phyloP scores from a whole-genome alignment of 257 asterid genomes.

The Cordia subcordata region DNA sequence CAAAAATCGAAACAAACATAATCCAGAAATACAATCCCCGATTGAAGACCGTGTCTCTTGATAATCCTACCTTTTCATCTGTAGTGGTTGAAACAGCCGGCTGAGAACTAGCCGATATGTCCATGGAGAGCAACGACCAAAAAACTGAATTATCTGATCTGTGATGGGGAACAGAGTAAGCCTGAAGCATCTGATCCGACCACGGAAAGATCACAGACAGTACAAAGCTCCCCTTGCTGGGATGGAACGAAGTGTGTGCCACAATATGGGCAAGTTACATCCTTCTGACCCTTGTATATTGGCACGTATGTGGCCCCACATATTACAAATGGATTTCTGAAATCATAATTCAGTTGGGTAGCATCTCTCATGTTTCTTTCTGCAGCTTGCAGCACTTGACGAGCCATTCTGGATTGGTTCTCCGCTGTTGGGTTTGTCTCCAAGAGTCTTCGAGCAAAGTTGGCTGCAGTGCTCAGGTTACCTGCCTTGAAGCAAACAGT shows the following conservation, averaged over 20 bases:
- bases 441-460: conserved; percentile 58
- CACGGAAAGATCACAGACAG: conserved; percentile 56
- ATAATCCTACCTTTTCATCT: conserved; percentile 21
- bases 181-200: conserved; percentile 66
- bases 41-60: conserved; percentile 6
- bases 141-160: conserved; percentile 31
- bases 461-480: conserved; percentile 54
- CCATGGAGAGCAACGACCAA: conserved; percentile 5
- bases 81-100: conserved; percentile 6
- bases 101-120: not conserved
- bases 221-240: conserved; percentile 55
- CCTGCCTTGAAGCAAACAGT: conserved; percentile 48
- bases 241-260: conserved; percentile 41
- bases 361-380: conserved; percentile 59
- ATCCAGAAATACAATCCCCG: conserved; percentile 22
- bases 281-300: conserved; percentile 57
- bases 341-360: conserved; percentile 53
- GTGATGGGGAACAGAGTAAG: conserved; percentile 56
- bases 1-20: conserved; percentile 12
- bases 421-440: conserved; percentile 58
- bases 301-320: conserved; percentile 70
- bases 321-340: conserved; percentile 55
- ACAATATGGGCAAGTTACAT: conserved; percentile 63
- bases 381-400: conserved; percentile 58
- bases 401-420: conserved; percentile 49